Conservation (phyloP, 1,284 basidiomycete genomes). For the Apiotrichum mycotoxinovorans region DNA sequence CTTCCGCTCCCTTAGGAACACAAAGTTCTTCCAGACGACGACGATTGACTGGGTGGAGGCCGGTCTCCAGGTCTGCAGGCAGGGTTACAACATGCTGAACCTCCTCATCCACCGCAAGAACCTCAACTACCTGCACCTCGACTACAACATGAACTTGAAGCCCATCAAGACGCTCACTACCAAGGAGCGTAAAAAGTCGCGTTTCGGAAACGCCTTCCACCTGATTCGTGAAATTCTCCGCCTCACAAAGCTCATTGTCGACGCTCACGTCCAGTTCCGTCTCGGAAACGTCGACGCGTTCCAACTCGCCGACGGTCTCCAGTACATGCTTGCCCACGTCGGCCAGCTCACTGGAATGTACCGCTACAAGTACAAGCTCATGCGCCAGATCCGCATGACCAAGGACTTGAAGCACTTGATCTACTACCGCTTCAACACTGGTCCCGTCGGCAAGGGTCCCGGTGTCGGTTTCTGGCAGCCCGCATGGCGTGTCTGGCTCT, state of each 20-base stretch:
- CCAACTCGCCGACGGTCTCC: slow-evolving; percentile 96
- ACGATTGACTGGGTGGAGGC: slow-evolving; percentile 99
- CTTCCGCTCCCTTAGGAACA: slow-evolving; percentile 92
- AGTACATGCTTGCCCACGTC: slow-evolving; percentile 97
- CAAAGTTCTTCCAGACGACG: slow-evolving; percentile 99
- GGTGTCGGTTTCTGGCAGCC: slow-evolving; percentile 99
- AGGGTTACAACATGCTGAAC: slow-evolving; percentile 99
- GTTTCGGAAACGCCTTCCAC: slow-evolving; percentile 98
- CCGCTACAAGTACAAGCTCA: slow-evolving; percentile 91
- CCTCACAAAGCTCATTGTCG: slow-evolving; percentile 96
- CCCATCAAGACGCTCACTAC: slow-evolving; percentile 99
- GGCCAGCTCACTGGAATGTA: slow-evolving; percentile 99
- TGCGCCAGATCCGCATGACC: slow-evolving; percentile 99
- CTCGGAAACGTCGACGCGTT: slow-evolving; percentile 98
- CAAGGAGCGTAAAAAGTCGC: slow-evolving; percentile 99
- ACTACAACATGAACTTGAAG: slow-evolving; percentile 60
- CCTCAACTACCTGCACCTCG: slow-evolving; percentile 72
- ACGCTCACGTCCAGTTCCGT: slow-evolving; percentile 97
- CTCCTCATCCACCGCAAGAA: slow-evolving; percentile 99
- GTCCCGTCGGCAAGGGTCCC: slow-evolving; percentile 97
- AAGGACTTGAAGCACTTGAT: slow-evolving; percentile 98
- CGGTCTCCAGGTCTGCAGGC: slow-evolving; percentile 94
- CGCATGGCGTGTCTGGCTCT: slow-evolving; percentile 99
- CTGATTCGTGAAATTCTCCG: slow-evolving; percentile 95
- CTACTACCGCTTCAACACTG: slow-evolving; percentile 79